Conservation (phyloP, 1,139 yeast genomes). For the Kodamaea arcana region DNA sequence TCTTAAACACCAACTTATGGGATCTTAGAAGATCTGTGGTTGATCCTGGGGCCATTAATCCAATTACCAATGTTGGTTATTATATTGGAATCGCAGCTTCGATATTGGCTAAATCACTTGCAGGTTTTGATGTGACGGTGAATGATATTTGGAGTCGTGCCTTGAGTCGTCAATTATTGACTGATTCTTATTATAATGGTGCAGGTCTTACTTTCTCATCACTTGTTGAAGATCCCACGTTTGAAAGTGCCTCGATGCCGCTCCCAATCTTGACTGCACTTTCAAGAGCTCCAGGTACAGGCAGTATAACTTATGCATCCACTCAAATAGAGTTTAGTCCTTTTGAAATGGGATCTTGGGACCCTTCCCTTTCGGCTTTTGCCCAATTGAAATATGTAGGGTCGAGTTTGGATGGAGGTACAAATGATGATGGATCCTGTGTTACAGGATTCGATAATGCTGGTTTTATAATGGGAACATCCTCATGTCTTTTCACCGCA, state of each 20-base stretch:
- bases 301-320: slow-evolving; percentile 13
- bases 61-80: slow-evolving; percentile 13
- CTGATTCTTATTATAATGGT: slow-evolving; percentile 12
- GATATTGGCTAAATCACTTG: slow-evolving; percentile 12
- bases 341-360: slow-evolving; percentile 23
- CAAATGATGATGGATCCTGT: slow-evolving; percentile 9
- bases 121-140: slow-evolving; percentile 15
- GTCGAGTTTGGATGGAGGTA: slow-evolving; percentile 15
- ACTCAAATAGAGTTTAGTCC: slow-evolving; percentile 21
- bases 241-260: slow-evolving; percentile 27
- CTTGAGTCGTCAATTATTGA: slow-evolving; percentile 18
- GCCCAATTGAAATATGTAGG: slow-evolving; percentile 34
- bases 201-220: slow-evolving; percentile 27
- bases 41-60: slow-evolving; percentile 38
- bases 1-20: slow-evolving; percentile 15
- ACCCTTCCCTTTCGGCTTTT: slow-evolving; percentile 17
- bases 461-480: slow-evolving; percentile 20
- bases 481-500: slow-evolving; percentile 19
- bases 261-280: slow-evolving; percentile 19
- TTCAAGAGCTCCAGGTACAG: slow-evolving; percentile 16
- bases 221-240: slow-evolving; percentile 20
- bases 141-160: slow-evolving; percentile 23
- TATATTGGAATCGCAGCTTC: slow-evolving; percentile 9
- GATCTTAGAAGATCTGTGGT: slow-evolving; percentile 34
- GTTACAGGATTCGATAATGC: slow-evolving; percentile 19